Evolutionary conservation across 2,329 filamentous ascomycete genomes (phyloP).

Genomic region (Penicillium sp.): DNA sequence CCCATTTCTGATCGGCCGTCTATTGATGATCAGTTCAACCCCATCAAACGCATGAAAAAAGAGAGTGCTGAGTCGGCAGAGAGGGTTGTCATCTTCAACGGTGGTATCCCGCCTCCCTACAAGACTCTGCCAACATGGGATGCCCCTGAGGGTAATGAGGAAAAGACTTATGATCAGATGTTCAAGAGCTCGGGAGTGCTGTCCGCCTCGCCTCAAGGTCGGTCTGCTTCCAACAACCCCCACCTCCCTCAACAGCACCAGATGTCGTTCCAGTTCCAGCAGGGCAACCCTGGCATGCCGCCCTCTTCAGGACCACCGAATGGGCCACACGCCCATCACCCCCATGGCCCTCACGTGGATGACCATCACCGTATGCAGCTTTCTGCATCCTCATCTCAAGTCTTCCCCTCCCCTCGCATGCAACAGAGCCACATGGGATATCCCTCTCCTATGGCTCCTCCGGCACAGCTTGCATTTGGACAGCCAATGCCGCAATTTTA

Average conservation of each 20-base stretch:
- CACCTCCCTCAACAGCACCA: constrained; percentile 82
- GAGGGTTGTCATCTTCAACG: constrained; percentile 71
- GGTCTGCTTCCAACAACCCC: constrained; percentile 57
- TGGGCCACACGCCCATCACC: constrained; percentile 73
- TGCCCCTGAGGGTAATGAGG: constrained; percentile 65
- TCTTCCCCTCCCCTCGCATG: constrained; percentile 81
- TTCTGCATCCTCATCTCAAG: constrained; percentile 77
- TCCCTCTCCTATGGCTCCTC: constrained; percentile 66
- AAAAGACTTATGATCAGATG: constrained; percentile 76
- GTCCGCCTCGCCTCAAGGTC: constrained; percentile 69
- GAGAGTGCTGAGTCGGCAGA: constrained; percentile 53
- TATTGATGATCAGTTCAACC: constrained; percentile 59
- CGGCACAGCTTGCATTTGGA: constrained; percentile 68
- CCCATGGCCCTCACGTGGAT: constrained; percentile 69
- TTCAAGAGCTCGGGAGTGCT: constrained; percentile 68
- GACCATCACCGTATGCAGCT: constrained; percentile 84
- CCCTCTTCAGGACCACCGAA: constrained; percentile 73
- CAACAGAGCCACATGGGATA: constrained; percentile 69
- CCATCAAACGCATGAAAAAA: constrained; percentile 71
- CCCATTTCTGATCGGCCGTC: constrained; percentile 57
- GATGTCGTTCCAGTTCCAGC: constrained; percentile 78
- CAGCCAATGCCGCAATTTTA: constrained; percentile 72
- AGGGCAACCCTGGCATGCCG: constrained; percentile 66
- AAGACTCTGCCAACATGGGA: constrained; percentile 86
- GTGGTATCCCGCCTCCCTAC: constrained; percentile 80